phyloP scores from a whole-genome alignment of 139 green algal genomes.

The Mesotaenium endlicherianum region DNA sequence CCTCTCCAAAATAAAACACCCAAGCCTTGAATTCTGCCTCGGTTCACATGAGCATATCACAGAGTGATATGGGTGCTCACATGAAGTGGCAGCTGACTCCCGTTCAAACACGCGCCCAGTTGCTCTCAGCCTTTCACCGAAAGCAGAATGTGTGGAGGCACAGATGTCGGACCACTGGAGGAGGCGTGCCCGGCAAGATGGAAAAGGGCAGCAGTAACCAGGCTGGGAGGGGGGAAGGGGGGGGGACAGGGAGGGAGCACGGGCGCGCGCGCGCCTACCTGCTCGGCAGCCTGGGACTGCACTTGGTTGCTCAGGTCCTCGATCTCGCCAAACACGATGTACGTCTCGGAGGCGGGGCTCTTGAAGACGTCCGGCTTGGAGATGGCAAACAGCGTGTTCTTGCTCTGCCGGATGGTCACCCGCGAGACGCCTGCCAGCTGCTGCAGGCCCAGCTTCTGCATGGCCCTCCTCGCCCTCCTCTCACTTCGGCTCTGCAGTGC shows the following conservation, averaged over 20 bases:
- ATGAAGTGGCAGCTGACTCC: too few relatives aligned
- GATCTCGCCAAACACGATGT: constrained; percentile 99
- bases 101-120: too few relatives aligned
- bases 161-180: too few relatives aligned
- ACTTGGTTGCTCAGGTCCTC: constrained; percentile 92
- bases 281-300: constrained; percentile 75
- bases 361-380: constrained; percentile 96
- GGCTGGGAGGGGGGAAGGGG: not conserved
- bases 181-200: too few relatives aligned
- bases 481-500: constrained; percentile 83
- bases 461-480: constrained; percentile 98
- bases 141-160: too few relatives aligned
- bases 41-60: too few relatives aligned
- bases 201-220: not conserved
- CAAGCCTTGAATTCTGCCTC: too few relatives aligned
- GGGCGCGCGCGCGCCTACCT: constrained; percentile 1
- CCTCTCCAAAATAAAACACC: too few relatives aligned
- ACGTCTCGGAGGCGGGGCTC: constrained; percentile 89
- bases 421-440: constrained; percentile 80
- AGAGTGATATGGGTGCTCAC: too few relatives aligned
- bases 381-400: constrained; percentile 98
- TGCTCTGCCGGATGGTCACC: constrained; percentile 84
- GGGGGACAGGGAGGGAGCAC: not conserved
- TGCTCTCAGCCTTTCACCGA: too few relatives aligned
- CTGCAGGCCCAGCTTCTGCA: constrained; percentile 99